Percentiles rank a stretch among this genome's conserved stretches.
phyloP scores from a whole-genome alignment of 176 grass and related monocot species.

The Zea luxurians region DNA sequence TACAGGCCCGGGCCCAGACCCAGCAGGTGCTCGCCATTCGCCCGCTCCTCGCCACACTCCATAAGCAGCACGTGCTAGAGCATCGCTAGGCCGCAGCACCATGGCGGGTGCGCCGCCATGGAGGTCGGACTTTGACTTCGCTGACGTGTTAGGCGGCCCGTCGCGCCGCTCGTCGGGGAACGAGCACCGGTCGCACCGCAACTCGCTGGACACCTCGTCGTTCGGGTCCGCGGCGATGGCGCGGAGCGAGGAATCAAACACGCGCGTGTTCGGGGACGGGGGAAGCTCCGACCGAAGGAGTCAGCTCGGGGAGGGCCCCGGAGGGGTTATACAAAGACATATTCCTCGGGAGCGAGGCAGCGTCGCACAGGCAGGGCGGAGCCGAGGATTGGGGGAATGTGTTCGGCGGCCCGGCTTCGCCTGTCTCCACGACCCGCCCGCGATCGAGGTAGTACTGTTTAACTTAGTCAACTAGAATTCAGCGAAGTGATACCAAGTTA shows the following conservation, averaged over 20 bases:
- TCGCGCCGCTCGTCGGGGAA: constrained; percentile 65
- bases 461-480: neutral
- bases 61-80: constrained; percentile 17
- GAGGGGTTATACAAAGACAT: constrained; percentile 88
- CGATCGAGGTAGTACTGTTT: constrained; percentile 7
- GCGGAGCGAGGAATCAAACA: constrained; percentile 42
- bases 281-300: constrained; percentile 57
- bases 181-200: constrained; percentile 43
- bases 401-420: constrained; percentile 52
- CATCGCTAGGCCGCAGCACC: neutral
- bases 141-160: constrained; percentile 86
- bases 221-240: constrained; percentile 30
- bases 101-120: constrained; percentile 15
- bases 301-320: too few relatives aligned
- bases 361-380: too few relatives aligned
- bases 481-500: neutral
- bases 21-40: too few relatives aligned
- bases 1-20: too few relatives aligned
- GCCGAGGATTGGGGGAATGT: constrained; percentile 55
- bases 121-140: constrained; percentile 62
- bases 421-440: constrained; percentile 41
- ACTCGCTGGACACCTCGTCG: constrained; percentile 43
- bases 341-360: constrained; percentile 68
- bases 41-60: constrained; percentile 35
- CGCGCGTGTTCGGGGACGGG: constrained; percentile 73